phyloP scores from a whole-genome alignment of 257 asterid species.

The Ehretia macrophylla region DNA sequence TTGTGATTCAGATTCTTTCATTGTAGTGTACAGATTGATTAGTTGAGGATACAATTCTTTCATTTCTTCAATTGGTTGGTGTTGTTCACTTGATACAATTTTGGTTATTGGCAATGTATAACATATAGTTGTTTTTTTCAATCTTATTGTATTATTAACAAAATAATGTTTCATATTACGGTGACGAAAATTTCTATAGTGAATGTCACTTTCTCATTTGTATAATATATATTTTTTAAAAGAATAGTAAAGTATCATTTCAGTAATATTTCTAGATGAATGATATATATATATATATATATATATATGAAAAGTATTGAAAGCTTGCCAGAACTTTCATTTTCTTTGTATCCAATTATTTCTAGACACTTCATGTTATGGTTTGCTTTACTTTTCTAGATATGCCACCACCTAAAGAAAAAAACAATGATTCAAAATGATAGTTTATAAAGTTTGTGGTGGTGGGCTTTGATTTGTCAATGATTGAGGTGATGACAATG shows the following conservation, averaged over 20 bases:
- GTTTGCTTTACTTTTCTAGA: neutral
- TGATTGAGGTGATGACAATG: slow-evolving; percentile 27
- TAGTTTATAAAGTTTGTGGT: neutral
- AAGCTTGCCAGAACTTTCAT: neutral
- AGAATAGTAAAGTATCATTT: neutral
- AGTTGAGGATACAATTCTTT: neutral
- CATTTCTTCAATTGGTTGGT: neutral
- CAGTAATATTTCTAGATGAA: too few relatives aligned
- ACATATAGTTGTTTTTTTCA: neutral
- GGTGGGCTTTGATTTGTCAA: slow-evolving; percentile 11
- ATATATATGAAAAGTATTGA: too few relatives aligned
- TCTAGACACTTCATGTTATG: neutral
- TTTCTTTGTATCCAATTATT: neutral
- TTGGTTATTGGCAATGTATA: slow-evolving; percentile 4
- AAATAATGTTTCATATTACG: too few relatives aligned
- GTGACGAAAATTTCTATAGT: too few relatives aligned
- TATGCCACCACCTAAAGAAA: neutral
- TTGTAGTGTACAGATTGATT: slow-evolving; percentile 36
- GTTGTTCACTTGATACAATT: slow-evolving; percentile 6
- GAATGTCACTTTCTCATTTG: too few relatives aligned
- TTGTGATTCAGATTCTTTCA: neutral
- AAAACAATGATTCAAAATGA: neutral
- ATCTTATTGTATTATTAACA: too few relatives aligned
- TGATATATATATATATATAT: too few relatives aligned
- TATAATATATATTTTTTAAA: too few relatives aligned